Conservation (phyloP, 805 yeast species). For the Ogataea degrootiae region DNA sequence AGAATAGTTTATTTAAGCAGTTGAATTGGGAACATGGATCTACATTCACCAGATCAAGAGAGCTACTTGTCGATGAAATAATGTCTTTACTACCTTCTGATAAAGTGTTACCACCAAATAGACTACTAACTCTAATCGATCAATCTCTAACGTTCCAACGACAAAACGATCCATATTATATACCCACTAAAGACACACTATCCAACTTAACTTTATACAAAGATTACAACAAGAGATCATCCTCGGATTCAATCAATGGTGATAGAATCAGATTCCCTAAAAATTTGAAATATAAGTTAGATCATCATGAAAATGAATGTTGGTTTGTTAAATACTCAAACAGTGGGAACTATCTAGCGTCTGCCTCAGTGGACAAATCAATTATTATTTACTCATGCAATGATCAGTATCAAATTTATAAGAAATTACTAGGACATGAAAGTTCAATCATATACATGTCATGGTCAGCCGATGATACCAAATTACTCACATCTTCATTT, state of each 20-base stretch:
- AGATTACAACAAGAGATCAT: constrained; percentile 18
- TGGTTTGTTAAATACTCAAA: constrained; percentile 82
- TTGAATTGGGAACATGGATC: constrained; percentile 15
- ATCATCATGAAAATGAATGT: constrained; percentile 65
- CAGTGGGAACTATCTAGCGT: constrained; percentile 69
- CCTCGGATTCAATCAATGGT: constrained; percentile 6
- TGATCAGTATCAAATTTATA: constrained; percentile 37
- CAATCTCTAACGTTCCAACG: constrained; percentile 49
- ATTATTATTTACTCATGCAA: constrained; percentile 63
- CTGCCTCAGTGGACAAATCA: constrained; percentile 66
- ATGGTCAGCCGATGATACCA: constrained; percentile 72
- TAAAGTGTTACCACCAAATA: constrained; percentile 39
- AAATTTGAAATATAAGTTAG: constrained; percentile 39
- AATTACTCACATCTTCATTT: constrained; percentile 64
- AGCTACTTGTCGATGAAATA: constrained; percentile 36
- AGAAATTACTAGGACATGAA: constrained; percentile 38
- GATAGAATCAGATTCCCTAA: constrained; percentile 34
- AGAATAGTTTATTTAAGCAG: constrained; percentile 6
- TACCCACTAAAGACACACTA: constrained; percentile 15
- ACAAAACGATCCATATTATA: constrained; percentile 18
- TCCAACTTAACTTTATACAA: constrained; percentile 14
- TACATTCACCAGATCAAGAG: constrained; percentile 31
- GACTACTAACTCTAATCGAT: constrained; percentile 44
- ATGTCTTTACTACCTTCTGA: constrained; percentile 45
- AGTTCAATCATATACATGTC: constrained; percentile 60